Conservation (phyloP, 2,329 filamentous ascomycete species). For the Cyphellophora attinorum region DNA sequence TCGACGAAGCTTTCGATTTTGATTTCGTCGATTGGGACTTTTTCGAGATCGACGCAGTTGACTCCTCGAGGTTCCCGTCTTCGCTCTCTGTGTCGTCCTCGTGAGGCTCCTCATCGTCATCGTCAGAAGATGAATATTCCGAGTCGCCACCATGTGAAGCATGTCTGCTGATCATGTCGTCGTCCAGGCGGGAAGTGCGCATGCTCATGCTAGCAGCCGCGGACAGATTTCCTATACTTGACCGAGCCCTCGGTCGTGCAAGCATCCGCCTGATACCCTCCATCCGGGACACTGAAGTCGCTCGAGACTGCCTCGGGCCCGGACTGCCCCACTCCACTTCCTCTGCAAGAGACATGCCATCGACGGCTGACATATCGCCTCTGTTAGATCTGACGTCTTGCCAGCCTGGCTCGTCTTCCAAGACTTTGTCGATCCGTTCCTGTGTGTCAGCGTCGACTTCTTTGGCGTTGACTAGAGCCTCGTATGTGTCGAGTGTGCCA, state of each 20-base stretch:
- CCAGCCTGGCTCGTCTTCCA: constrained; percentile 76
- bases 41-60: constrained; percentile 14
- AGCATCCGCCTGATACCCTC: constrained; percentile 54
- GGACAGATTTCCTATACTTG: constrained; percentile 37
- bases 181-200: constrained; percentile 61
- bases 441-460: constrained; percentile 46
- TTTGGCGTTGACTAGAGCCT: constrained; percentile 67
- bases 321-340: constrained; percentile 44
- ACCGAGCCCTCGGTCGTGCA: constrained; percentile 46
- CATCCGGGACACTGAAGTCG: constrained; percentile 36
- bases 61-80: constrained; percentile 16
- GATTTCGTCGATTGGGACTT: constrained; percentile 2
- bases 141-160: constrained; percentile 37
- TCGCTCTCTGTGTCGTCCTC: constrained; percentile 6
- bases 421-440: constrained; percentile 52
- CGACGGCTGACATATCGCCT: constrained; percentile 25
- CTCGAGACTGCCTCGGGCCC: constrained; percentile 39
- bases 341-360: constrained; percentile 35
- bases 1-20: constrained; percentile 10
- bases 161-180: constrained; percentile 45
- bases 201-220: constrained; percentile 63
- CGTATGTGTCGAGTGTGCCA: constrained; percentile 62
- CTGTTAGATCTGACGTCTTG: constrained; percentile 54
- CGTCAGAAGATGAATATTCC: constrained; percentile 29
- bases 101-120: constrained; percentile 11